Percentiles rank a stretch among this genome's conserved stretches.
These are phyloP conservation scores for Arctostaphylos glauca DNA, from an alignment of 148 eudicot species.

Conservation along the genomic window DNA sequence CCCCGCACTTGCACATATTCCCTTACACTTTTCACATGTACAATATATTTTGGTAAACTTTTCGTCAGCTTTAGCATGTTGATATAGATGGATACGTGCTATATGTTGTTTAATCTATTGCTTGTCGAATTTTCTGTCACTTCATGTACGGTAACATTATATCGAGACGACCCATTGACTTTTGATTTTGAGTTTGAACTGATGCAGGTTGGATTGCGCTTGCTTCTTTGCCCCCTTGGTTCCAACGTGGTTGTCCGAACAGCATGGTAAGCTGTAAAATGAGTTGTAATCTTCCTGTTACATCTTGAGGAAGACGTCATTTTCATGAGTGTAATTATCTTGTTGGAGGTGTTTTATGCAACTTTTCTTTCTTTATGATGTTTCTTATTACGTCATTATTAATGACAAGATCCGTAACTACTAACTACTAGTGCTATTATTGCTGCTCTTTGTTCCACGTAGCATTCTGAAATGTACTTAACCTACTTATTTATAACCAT, in stretches of 20 bases:
- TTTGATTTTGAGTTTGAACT: not conserved
- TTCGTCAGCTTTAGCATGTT: not conserved
- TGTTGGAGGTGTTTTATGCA: not conserved
- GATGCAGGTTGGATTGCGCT: conserved; percentile 73
- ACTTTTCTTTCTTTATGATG: not conserved
- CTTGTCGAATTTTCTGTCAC: not conserved
- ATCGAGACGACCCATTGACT: not conserved
- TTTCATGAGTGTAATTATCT: not conserved
- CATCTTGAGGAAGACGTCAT: not conserved
- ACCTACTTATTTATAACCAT: not conserved
- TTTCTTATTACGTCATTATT: not conserved
- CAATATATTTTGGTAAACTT: not conserved
- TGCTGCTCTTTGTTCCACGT: not conserved
- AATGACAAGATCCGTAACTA: not conserved
- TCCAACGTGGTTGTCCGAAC: conserved; percentile 79
- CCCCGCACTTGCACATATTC: not conserved
- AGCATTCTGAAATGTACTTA: too few species aligned
- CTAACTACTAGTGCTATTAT: not conserved
- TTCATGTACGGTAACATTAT: not conserved
- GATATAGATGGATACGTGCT: too few species aligned
- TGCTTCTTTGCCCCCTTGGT: conserved; percentile 75
- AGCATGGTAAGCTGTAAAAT: conserved; percentile 55
- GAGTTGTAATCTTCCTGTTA: conserved; percentile 7
- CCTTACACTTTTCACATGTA: not conserved
- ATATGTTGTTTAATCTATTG: not conserved